Conservation (phyloP, 345 rosid genomes). For the Brassica juncea region DNA sequence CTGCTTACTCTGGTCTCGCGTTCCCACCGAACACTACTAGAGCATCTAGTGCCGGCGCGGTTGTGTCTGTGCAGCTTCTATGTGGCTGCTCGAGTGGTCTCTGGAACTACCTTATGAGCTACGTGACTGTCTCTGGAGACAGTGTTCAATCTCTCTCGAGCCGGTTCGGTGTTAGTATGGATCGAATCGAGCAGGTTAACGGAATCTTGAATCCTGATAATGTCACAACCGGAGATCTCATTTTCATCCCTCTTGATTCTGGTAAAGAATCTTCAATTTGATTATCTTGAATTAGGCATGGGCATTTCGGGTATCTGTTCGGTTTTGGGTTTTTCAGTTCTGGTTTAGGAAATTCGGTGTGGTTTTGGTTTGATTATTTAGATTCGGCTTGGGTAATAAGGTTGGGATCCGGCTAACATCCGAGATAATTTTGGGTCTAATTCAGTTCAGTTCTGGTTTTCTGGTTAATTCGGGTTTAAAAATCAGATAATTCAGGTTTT, state of each 20-base stretch:
- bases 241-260: constrained; percentile 83
- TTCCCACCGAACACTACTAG: constrained; percentile 57
- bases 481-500: background rate
- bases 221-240: constrained; percentile 72
- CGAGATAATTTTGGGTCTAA: background rate
- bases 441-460: background rate
- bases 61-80: constrained; percentile 75
- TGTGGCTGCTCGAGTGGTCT: constrained; percentile 95
- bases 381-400: background rate
- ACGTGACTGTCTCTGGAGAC: constrained; percentile 74
- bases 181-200: constrained; percentile 69
- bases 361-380: too few species aligned
- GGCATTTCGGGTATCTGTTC: background rate
- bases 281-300: background rate
- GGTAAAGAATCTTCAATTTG: constrained; percentile 43
- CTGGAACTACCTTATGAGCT: constrained; percentile 97
- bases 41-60: constrained; percentile 58
- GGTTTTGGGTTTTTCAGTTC: background rate
- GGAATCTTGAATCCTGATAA: constrained; percentile 78
- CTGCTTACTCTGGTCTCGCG: constrained; percentile 82
- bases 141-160: constrained; percentile 83
- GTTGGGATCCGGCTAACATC: background rate
- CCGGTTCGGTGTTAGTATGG: constrained; percentile 90
- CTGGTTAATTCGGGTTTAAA: background rate
- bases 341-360: too few species aligned